Conservation (phyloP, 2,329 filamentous ascomycete species). For the Escovopsis weberi region DNA sequence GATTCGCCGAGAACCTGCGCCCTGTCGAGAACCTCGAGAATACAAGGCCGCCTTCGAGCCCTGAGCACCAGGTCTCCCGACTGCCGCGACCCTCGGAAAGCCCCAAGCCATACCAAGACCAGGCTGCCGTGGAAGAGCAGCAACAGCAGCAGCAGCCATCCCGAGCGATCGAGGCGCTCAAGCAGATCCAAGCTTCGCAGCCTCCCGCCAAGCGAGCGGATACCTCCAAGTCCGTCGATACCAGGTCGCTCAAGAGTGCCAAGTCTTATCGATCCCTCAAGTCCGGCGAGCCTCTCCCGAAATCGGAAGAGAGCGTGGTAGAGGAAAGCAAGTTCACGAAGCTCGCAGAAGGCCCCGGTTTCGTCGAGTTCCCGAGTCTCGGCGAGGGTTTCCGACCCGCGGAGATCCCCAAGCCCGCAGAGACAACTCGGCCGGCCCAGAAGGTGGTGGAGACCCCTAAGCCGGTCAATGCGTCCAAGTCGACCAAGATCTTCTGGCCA, state of each 20-base stretch:
- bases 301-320: not conserved
- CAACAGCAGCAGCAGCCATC: not conserved
- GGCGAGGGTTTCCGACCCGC: not conserved
- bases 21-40: not conserved
- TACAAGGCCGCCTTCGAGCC: not conserved
- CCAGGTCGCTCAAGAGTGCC: not conserved
- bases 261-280: not conserved
- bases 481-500: not conserved
- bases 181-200: not conserved
- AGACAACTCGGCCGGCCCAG: not conserved
- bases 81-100: not conserved
- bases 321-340: not conserved
- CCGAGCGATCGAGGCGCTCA: not conserved
- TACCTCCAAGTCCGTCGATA: too few relatives aligned
- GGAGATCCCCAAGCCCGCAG: not conserved
- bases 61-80: not conserved
- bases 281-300: not conserved
- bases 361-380: not conserved
- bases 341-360: not conserved
- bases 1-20: not conserved
- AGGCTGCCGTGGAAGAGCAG: not conserved
- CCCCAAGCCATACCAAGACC: not conserved
- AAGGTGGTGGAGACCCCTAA: not conserved
- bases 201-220: not conserved
- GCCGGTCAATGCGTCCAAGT: not conserved